Percentiles rank a stretch among this genome's conserved stretches.
phyloP scores from a whole-genome alignment of 257 asterid species.

The Catharanthus roseus region DNA sequence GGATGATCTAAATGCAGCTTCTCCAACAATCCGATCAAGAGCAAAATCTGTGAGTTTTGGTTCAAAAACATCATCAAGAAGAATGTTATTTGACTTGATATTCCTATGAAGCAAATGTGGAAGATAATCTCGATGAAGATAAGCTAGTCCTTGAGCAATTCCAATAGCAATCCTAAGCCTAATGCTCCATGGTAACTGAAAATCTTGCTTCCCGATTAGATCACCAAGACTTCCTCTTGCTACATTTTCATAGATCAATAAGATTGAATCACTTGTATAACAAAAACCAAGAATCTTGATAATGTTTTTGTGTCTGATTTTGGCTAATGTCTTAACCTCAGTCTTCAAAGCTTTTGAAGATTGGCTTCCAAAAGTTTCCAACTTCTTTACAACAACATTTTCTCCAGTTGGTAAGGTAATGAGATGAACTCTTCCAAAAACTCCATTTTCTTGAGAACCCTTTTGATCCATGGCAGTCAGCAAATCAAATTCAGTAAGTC shows the following conservation, averaged over 20 bases:
- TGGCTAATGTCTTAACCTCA: conserved; percentile 69
- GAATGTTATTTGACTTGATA: conserved; percentile 60
- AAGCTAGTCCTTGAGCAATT: conserved; percentile 75
- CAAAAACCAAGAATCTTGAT: conserved; percentile 75
- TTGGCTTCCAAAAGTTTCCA: conserved; percentile 39
- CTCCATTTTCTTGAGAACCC: conserved; percentile 46
- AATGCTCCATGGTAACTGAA: conserved; percentile 51
- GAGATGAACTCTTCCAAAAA: conserved; percentile 59
- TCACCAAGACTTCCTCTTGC: conserved; percentile 75
- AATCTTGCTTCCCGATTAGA: conserved; percentile 37
- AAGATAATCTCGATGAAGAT: conserved; percentile 69
- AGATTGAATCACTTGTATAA: conserved; percentile 47
- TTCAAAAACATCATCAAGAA: conserved; percentile 62
- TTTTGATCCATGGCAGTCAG: conserved; percentile 60
- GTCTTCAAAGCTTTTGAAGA: conserved; percentile 54
- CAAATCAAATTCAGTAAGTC: conserved; percentile 67
- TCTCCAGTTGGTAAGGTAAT: conserved; percentile 75
- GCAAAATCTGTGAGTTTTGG: conserved; percentile 77
- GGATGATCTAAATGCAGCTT: conserved; percentile 39
- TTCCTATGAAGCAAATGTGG: conserved; percentile 73
- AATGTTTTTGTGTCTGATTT: conserved; percentile 70
- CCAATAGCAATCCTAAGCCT: conserved; percentile 69
- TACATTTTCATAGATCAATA: conserved; percentile 66
- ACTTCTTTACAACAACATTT: conserved; percentile 59
- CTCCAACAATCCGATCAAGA: conserved; percentile 62